A percentile compares a stretch with the other conserved stretches of the same genome.
phyloP scores from a whole-genome alignment of 768 basidiomycete genomes.

The Obba rivulosa region DNA sequence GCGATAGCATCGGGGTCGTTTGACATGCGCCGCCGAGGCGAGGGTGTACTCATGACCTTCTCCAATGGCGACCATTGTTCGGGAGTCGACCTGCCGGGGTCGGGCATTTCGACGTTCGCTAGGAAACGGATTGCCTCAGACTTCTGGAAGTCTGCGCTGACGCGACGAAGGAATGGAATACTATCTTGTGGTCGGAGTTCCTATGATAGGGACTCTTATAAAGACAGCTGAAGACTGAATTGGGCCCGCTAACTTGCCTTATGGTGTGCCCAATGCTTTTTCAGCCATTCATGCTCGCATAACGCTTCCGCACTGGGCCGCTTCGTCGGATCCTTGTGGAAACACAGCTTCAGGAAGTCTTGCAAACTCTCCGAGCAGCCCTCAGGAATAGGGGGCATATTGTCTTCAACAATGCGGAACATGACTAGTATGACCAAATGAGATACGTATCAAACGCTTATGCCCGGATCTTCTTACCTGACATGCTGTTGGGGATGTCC shows the following conservation, averaged over 20 bases:
- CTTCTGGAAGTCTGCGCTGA: conserved; percentile 82
- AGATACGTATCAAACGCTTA: background rate
- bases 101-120: conserved; percentile 38
- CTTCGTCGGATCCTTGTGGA: conserved; percentile 77
- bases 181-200: conserved; percentile 90
- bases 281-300: conserved; percentile 90
- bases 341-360: conserved; percentile 84
- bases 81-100: conserved; percentile 30
- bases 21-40: conserved; percentile 15
- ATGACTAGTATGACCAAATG: conserved; percentile 52
- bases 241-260: conserved; percentile 44
- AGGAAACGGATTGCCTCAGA: conserved; percentile 55
- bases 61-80: conserved; percentile 32
- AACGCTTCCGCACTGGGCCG: conserved; percentile 84
- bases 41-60: conserved; percentile 28
- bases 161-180: conserved; percentile 89
- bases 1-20: conserved; percentile 45
- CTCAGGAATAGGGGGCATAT: conserved; percentile 80
- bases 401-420: conserved; percentile 96
- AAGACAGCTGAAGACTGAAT: background rate
- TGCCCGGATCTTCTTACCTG: conserved; percentile 51
- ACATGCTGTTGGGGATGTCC: conserved; percentile 86
- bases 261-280: conserved; percentile 71
- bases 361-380: conserved; percentile 68
- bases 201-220: conserved; percentile 26